Evolutionary conservation across 345 rosid species (phyloP).

Genomic region (Populus nigra): DNA sequence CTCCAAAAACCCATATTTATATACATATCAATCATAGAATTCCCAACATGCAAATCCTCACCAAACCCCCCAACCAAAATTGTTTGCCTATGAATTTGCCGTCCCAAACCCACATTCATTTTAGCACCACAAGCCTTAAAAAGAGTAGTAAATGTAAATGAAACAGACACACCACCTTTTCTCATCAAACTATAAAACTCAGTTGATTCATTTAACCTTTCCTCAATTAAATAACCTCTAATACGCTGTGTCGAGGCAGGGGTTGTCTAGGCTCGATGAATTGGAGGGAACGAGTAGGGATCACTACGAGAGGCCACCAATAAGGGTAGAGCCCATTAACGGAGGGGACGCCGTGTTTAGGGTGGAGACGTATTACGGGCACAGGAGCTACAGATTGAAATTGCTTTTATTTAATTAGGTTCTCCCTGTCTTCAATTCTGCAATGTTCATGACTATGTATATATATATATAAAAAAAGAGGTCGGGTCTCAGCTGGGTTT

Average conservation of each 20-base stretch:
- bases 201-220: slow-evolving; percentile 35
- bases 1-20: slow-evolving; percentile 47
- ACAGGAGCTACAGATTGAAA: slow-evolving; percentile 33
- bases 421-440: too few relatives aligned
- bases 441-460: too few relatives aligned
- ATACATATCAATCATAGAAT: slow-evolving; percentile 61
- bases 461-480: too few relatives aligned
- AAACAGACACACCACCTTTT: slow-evolving; percentile 43
- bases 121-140: slow-evolving; percentile 52
- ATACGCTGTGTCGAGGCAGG: slow-evolving; percentile 58
- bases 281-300: slow-evolving; percentile 66
- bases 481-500: too few relatives aligned
- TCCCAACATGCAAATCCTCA: slow-evolving; percentile 62
- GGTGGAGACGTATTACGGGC: slow-evolving; percentile 67
- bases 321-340: slow-evolving; percentile 15
- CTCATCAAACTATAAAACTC: slow-evolving; percentile 53
- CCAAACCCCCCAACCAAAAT: slow-evolving; percentile 60
- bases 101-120: slow-evolving; percentile 47
- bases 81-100: slow-evolving; percentile 72
- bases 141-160: slow-evolving; percentile 77
- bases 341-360: background rate
- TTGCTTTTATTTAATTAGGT: too few relatives aligned
- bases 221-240: slow-evolving; percentile 54
- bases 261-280: slow-evolving; percentile 61
- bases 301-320: slow-evolving; percentile 56